Conservation (phyloP, 352 stramenopile species). For the Phytopythium ostracodes region DNA sequence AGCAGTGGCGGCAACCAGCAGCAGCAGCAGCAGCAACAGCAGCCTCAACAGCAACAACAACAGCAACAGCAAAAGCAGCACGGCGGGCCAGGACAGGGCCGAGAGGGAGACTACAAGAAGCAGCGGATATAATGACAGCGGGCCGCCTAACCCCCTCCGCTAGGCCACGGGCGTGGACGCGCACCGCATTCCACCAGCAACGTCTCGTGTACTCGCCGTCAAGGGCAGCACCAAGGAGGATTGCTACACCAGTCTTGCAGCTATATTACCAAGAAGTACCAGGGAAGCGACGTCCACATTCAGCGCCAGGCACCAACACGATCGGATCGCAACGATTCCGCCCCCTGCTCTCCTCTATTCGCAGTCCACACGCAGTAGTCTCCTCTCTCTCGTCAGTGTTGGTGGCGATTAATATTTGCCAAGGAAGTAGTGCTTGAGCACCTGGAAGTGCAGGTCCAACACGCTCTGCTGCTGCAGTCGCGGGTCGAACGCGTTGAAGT, state of each 20-base stretch:
- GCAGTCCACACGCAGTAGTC: background rate
- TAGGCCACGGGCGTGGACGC: background rate
- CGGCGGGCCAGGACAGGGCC: constrained; percentile 6
- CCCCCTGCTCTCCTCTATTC: background rate
- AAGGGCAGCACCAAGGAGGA: background rate
- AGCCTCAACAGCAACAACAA: constrained; percentile 8
- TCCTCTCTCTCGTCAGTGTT: constrained; percentile 2
- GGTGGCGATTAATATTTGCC: constrained; percentile 54
- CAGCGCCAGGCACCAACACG: background rate
- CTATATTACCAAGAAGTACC: background rate
- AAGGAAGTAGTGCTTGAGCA: constrained; percentile 81
- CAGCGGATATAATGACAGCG: constrained; percentile 42
- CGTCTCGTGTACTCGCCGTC: background rate
- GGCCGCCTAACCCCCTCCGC: background rate
- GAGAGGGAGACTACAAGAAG: constrained; percentile 46
- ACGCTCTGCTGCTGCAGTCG: constrained; percentile 51
- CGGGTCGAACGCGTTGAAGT: constrained; percentile 78
- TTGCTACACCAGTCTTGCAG: background rate
- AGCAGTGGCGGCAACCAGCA: constrained; percentile 17
- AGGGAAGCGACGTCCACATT: background rate
- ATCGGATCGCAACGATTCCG: background rate
- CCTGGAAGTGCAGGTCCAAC: constrained; percentile 53
- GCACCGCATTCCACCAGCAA: background rate
- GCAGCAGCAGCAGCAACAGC: constrained; percentile 7
- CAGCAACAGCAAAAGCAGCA: constrained; percentile 16